These are phyloP conservation scores for Yamadazyma aaseri DNA, from an alignment of 1,139 yeast species.

Conservation along the genomic window DNA sequence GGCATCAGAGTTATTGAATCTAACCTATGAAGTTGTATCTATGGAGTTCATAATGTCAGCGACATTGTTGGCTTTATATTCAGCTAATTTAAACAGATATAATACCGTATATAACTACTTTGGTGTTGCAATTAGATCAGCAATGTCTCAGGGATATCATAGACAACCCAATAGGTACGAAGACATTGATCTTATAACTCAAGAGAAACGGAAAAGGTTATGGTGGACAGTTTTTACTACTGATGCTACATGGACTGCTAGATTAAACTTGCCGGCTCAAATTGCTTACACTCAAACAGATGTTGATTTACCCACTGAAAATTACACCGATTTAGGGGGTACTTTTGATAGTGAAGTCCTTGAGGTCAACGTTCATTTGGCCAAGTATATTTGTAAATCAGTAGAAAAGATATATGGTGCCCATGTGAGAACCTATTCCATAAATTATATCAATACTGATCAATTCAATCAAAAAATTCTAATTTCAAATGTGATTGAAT, in stretches of 20 bases:
- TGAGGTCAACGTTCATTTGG: slow-evolving; percentile 40
- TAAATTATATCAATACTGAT: slow-evolving; percentile 41
- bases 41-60: slow-evolving; percentile 45
- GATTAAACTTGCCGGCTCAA: slow-evolving; percentile 36
- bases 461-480: slow-evolving; percentile 37
- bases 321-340: slow-evolving; percentile 29
- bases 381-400: slow-evolving; percentile 36
- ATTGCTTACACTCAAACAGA: slow-evolving; percentile 51
- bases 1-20: slow-evolving; percentile 40
- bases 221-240: slow-evolving; percentile 58
- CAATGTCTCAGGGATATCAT: slow-evolving; percentile 47
- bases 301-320: slow-evolving; percentile 45
- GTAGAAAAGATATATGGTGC: slow-evolving; percentile 36
- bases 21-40: slow-evolving; percentile 40
- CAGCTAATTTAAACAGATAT: slow-evolving; percentile 48
- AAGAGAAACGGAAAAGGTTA: slow-evolving; percentile 43
- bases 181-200: slow-evolving; percentile 8
- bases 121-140: slow-evolving; percentile 49
- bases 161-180: slow-evolving; percentile 25
- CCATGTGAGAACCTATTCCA: slow-evolving; percentile 36
- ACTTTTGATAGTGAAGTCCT: slow-evolving; percentile 30
- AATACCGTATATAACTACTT: slow-evolving; percentile 49
- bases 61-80: slow-evolving; percentile 43
- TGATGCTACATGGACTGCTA: slow-evolving; percentile 52
- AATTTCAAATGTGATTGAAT: slow-evolving; percentile 29